These are phyloP conservation scores for Fusarium euwallaceae DNA, from an alignment of 2,329 filamentous ascomycete species.

Conservation along the genomic window DNA sequence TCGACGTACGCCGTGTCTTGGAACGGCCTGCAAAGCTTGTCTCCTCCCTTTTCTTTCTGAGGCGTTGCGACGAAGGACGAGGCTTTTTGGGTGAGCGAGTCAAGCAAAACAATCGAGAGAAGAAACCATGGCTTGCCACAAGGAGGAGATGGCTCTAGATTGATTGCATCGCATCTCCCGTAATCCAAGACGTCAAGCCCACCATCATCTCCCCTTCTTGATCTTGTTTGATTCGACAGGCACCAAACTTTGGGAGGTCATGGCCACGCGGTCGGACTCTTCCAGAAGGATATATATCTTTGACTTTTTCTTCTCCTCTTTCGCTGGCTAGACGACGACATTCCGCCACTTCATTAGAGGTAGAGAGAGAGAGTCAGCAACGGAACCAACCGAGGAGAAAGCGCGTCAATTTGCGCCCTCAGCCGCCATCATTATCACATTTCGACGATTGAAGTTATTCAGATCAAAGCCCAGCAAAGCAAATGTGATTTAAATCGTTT, in stretches of 20 bases:
- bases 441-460: neutral
- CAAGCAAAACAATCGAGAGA: conserved; percentile 3
- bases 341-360: neutral
- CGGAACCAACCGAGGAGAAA: neutral
- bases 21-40: conserved; percentile 1
- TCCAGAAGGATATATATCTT: neutral
- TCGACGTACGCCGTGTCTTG: neutral
- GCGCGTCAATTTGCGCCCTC: neutral
- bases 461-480: neutral
- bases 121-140: neutral
- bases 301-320: neutral
- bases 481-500: neutral
- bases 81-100: neutral
- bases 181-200: neutral
- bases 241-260: conserved; percentile 2
- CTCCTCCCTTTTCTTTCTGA: neutral
- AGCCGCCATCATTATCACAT: neutral
- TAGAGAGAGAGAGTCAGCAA: neutral
- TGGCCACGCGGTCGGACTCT: neutral
- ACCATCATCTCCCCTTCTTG: neutral
- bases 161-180: neutral
- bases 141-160: neutral
- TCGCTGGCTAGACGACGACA: neutral
- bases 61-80: neutral
- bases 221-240: conserved; percentile 6